Percentiles rank a stretch among this genome's conserved stretches.
Conservation (phyloP, 2,329 filamentous ascomycete species). For the Epichloe sylvatica region DNA sequence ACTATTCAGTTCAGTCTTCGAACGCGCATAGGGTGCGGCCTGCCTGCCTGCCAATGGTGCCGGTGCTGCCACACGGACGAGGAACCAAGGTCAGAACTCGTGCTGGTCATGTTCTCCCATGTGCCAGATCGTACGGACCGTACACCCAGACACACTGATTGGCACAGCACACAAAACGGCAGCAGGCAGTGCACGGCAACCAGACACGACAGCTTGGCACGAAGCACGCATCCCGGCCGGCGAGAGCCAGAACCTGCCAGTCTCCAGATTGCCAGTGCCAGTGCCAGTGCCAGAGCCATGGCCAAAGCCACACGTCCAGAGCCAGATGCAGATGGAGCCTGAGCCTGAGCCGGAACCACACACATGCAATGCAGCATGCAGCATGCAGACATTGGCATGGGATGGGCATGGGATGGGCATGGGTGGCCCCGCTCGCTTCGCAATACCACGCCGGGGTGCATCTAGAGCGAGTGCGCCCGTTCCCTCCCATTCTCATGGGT, state of each 20-base stretch:
- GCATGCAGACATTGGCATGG: slow-evolving; percentile 5
- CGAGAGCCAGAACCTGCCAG: neutral
- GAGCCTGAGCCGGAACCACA: slow-evolving; percentile 1
- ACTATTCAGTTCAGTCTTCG: neutral
- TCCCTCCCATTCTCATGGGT: slow-evolving; percentile 27
- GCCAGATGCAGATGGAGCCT: neutral
- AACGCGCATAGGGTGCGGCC: too few relatives aligned
- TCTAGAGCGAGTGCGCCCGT: slow-evolving; percentile 18
- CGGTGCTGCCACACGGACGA: neutral
- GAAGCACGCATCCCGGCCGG: neutral
- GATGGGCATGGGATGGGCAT: slow-evolving; percentile 7
- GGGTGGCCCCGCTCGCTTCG: slow-evolving; percentile 15
- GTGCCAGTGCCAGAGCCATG: neutral
- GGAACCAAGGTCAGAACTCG: neutral
- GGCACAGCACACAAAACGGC: too few relatives aligned
- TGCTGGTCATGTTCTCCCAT: neutral
- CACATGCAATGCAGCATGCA: slow-evolving; percentile 1
- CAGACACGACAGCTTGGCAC: neutral
- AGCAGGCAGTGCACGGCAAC: neutral
- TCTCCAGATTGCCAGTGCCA: neutral
- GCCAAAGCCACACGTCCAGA: neutral
- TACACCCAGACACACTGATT: too few relatives aligned
- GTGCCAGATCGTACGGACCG: neutral
- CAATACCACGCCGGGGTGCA: slow-evolving; percentile 14
- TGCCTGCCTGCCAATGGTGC: neutral